Evolutionary conservation across 2,329 filamentous ascomycete genomes (phyloP).

Genomic region (Alternaria brassicicola): DNA sequence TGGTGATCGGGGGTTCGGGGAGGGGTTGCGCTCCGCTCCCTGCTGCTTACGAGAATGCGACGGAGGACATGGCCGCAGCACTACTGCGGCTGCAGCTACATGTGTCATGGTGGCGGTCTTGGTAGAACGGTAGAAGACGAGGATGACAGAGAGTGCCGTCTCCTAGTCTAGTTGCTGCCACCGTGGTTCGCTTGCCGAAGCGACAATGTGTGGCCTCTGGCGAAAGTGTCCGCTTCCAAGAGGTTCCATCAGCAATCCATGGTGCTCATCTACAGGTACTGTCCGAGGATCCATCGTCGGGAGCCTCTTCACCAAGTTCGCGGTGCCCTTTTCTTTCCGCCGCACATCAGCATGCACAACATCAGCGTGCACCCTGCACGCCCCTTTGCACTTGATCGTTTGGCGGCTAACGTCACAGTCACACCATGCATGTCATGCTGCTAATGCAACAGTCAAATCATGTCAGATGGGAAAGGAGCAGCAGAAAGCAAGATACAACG

Average conservation of each 20-base stretch:
- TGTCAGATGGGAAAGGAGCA: not conserved
- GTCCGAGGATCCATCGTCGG: not conserved
- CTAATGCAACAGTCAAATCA: not conserved
- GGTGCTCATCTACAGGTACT: not conserved
- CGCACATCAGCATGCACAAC: not conserved
- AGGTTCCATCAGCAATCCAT: not conserved
- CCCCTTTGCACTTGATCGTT: not conserved
- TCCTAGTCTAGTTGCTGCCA: not conserved
- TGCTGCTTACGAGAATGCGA: slow-evolving; percentile 1
- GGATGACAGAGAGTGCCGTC: not conserved
- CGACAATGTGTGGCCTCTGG: not conserved
- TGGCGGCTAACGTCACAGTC: not conserved
- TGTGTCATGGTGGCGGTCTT: not conserved
- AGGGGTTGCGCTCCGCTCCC: not conserved
- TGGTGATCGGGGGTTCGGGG: slow-evolving; percentile 3
- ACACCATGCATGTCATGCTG: not conserved
- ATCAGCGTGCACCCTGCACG: not conserved
- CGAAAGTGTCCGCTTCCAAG: not conserved
- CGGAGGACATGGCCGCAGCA: not conserved
- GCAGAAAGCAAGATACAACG: not conserved
- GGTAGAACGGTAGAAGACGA: not conserved
- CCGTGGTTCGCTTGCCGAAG: not conserved
- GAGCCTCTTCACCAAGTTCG: not conserved
- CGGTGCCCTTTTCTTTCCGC: not conserved
- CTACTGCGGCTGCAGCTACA: not conserved